Percentiles rank a stretch among this genome's conserved stretches.
phyloP scores from a whole-genome alignment of 1,284 basidiomycete species.

The Phylloporus sp. region DNA sequence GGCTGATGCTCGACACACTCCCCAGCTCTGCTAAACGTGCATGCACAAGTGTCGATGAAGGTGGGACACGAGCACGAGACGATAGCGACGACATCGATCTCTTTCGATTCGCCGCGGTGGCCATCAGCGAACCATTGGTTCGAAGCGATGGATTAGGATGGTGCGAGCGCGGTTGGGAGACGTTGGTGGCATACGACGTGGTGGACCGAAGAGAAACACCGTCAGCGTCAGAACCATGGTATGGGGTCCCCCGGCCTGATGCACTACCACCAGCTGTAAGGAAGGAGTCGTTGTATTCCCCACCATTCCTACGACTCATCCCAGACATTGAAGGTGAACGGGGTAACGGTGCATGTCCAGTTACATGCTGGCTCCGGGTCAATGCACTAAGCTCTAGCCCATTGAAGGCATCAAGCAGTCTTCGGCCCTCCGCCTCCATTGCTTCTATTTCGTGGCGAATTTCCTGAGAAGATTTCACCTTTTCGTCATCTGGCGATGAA shows the following conservation, averaged over 20 bases:
- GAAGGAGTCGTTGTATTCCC: conserved; percentile 37
- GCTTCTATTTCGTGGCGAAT: conserved; percentile 70
- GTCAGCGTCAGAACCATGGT: conserved; percentile 39
- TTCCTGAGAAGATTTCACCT: conserved; percentile 62
- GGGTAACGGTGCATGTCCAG: conserved; percentile 34
- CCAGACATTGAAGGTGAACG: conserved; percentile 41
- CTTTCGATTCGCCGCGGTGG: conserved; percentile 48
- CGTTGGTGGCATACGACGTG: conserved; percentile 41
- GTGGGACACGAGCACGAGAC: conserved; percentile 44
- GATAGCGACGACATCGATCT: conserved; percentile 58
- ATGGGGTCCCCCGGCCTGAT: conserved; percentile 41
- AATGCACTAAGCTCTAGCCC: conserved; percentile 75
- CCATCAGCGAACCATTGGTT: conserved; percentile 20
- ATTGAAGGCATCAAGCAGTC: conserved; percentile 77
- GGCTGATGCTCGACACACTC: conserved; percentile 56
- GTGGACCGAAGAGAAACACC: conserved; percentile 40
- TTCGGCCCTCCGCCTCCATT: conserved; percentile 71
- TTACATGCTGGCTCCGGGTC: conserved; percentile 57
- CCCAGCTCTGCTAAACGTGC: conserved; percentile 42
- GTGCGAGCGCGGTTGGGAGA: conserved; percentile 44
- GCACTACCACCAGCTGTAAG: conserved; percentile 33
- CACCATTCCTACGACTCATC: conserved; percentile 35
- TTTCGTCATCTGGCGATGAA: conserved; percentile 56
- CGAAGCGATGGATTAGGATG: conserved; percentile 39
- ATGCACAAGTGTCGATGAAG: conserved; percentile 29